Evolutionary conservation across 176 grass and related monocot species (phyloP), one percentile per base, ranked within the genome.

Genomic region (Aegilops sharonensis): DNA sequence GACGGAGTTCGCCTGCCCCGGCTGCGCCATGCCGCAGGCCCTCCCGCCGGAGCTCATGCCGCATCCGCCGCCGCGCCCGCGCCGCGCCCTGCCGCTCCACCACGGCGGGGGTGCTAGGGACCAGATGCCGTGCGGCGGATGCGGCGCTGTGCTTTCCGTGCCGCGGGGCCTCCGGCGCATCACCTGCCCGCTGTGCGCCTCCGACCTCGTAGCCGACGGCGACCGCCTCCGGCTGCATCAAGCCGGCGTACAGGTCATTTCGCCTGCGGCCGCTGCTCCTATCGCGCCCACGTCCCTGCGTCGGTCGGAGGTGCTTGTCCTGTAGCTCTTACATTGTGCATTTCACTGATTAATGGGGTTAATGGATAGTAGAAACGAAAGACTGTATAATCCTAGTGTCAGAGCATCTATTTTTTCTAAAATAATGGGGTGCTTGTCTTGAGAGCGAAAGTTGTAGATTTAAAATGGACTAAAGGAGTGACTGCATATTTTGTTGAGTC

Each of bases 71-170:
- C 89, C 62, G 8, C 60, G 76, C 20, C 63, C 50, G n/a, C 87
- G 63, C 52, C 85, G 78, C n/a, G 77, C 81, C 17, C 68, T 65
- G 34, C 79, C 79, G 45, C 66, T 78, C 32, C 70, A 43, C n/a
- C 12, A 15, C 68, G 7, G 24, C 18, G 25, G 78, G 12, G 83
- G 57, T 1, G 31, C 72, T 9, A 78, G 84, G 13, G 70, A 27
- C 23, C 23, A 77, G 79, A 88, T 97, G 8, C 81, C 88, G 21
- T 97, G 94, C 81, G 88, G 50, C 27, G 87, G 84, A 3, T 97
- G 95, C 92, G 92, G 92, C 72, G 90, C 90, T 10, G 84, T 94
- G 20, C 89, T 97, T 27, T 80, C 87, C 62, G 92, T 97, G n/a
- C 95, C 95, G 10, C 82, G 85, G 30, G 95, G 92, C 27, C 76